Conservation (phyloP, 495 filamentous ascomycete species). For the Annulohypoxylon moriforme region DNA sequence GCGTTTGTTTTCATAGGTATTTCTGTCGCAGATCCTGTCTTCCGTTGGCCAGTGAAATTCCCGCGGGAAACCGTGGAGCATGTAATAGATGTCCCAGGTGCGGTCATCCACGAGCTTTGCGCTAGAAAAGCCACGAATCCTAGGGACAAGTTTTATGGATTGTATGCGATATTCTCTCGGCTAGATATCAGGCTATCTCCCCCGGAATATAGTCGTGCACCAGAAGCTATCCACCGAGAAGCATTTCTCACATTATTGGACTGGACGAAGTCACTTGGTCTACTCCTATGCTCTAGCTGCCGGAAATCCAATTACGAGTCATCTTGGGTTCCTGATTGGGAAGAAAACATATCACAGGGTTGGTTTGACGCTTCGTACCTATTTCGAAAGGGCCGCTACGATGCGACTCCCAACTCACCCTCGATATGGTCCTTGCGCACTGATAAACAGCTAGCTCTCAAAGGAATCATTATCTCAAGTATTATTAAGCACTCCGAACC, state of each 20-base stretch:
- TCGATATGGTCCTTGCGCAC: not conserved
- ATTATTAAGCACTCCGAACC: not conserved
- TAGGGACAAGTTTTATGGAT: slow-evolving; percentile 13
- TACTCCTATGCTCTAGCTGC: slow-evolving; percentile 6
- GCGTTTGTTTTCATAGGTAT: not conserved
- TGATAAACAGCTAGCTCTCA: slow-evolving; percentile 2
- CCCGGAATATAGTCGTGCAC: slow-evolving; percentile 9
- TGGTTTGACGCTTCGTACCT: slow-evolving; percentile 14
- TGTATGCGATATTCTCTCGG: slow-evolving; percentile 13
- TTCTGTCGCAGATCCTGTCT: slow-evolving; percentile 11
- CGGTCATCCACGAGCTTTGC: slow-evolving; percentile 10
- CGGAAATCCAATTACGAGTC: slow-evolving; percentile 13
- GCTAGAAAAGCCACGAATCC: slow-evolving; percentile 16
- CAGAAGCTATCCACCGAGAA: slow-evolving; percentile 7
- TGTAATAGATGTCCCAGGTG: not conserved
- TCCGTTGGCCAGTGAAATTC: slow-evolving; percentile 6
- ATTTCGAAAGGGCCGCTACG: slow-evolving; percentile 6
- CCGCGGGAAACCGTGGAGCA: not conserved
- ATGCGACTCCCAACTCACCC: not conserved
- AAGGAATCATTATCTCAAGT: slow-evolving; percentile 8
- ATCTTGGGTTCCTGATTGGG: slow-evolving; percentile 17
- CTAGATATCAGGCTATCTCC: not conserved
- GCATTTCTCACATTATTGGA: slow-evolving; percentile 1
- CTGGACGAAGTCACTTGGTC: slow-evolving; percentile 12
- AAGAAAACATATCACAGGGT: not conserved